Percentiles rank a stretch among this genome's conserved stretches.
Evolutionary conservation across 495 filamentous ascomycete genomes (phyloP).

Genomic region (Penicilliopsis zonata): DNA sequence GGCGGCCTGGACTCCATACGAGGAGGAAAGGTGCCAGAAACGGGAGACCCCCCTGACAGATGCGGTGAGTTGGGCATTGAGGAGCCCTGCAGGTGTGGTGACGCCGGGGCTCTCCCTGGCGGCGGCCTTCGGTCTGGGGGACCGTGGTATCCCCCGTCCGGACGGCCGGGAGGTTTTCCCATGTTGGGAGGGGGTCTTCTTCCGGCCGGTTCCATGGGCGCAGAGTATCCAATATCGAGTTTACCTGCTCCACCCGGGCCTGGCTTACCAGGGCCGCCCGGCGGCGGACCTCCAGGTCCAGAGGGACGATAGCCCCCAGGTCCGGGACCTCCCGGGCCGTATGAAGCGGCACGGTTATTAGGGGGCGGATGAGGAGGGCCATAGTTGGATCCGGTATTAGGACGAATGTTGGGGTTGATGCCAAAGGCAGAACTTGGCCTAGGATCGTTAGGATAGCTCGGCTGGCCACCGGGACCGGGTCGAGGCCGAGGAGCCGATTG

Average conservation of each 20-base stretch:
- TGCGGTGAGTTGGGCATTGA: conserved; percentile 15
- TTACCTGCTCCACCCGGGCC: conserved; percentile 25
- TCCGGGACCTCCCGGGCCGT: conserved; percentile 22
- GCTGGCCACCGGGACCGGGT: conserved; percentile 53
- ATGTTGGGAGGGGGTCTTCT: conserved; percentile 22
- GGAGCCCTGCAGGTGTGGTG: conserved; percentile 15
- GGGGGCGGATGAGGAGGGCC: conserved; percentile 12
- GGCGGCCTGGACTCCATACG: conserved; percentile 23
- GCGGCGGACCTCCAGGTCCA: conserved; percentile 19
- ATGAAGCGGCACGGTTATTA: conserved; percentile 17
- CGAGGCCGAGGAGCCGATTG: conserved; percentile 33
- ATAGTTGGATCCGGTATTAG: conserved; percentile 28
- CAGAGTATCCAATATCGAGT: conserved; percentile 42
- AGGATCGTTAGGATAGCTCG: conserved; percentile 33
- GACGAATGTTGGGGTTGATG: conserved; percentile 41
- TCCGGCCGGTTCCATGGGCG: conserved; percentile 32
- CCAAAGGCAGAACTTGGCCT: conserved; percentile 58
- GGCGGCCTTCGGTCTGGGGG: conserved; percentile 25
- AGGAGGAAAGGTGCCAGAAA: conserved; percentile 16
- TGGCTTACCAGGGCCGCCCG: conserved; percentile 15
- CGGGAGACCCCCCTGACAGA: conserved; percentile 16
- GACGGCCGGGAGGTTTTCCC: conserved; percentile 1
- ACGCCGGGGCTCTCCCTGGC: conserved; percentile 21
- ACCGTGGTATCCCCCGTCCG: conserved; percentile 9
- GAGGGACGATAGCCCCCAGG: conserved; percentile 30